phyloP scores from a whole-genome alignment of 2,329 filamentous ascomycete species.

The Colletotrichum sp. region DNA sequence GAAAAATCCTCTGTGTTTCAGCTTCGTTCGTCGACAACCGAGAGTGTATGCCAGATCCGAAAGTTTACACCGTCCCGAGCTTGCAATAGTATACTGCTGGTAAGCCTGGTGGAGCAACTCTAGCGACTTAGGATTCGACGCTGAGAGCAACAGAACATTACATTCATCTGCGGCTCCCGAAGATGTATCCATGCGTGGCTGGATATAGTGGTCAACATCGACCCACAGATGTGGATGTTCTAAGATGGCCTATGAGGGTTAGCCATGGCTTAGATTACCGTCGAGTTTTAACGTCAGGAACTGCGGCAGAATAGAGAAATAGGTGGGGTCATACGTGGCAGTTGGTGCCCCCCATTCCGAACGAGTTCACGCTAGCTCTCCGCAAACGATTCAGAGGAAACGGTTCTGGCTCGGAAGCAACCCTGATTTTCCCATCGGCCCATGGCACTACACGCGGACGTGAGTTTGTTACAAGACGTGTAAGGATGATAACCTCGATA shows the following conservation, averaged over 20 bases:
- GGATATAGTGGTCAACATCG: neutral
- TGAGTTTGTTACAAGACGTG: neutral
- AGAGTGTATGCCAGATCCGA: slow-evolving; percentile 33
- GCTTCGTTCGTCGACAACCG: slow-evolving; percentile 28
- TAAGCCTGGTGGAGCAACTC: slow-evolving; percentile 5
- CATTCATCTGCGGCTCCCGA: neutral
- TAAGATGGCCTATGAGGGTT: neutral
- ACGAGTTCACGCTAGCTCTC: slow-evolving; percentile 37
- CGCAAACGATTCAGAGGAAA: slow-evolving; percentile 28
- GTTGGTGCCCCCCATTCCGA: slow-evolving; percentile 34
- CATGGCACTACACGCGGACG: neutral
- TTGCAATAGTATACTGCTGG: slow-evolving; percentile 21
- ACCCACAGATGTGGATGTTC: neutral
- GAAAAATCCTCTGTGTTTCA: slow-evolving; percentile 26
- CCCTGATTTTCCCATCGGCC: slow-evolving; percentile 22
- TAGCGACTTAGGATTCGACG: slow-evolving; percentile 22
- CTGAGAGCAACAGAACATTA: slow-evolving; percentile 17
- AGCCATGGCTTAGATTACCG: neutral
- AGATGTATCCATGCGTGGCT: neutral
- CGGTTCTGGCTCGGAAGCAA: slow-evolving; percentile 24
- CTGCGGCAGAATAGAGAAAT: neutral
- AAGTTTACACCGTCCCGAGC: neutral
- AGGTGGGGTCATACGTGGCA: neutral
- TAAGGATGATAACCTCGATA: neutral
- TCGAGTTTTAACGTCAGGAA: neutral